Conservation (phyloP, 1,284 basidiomycete genomes). For the Vanrija humicola region DNA sequence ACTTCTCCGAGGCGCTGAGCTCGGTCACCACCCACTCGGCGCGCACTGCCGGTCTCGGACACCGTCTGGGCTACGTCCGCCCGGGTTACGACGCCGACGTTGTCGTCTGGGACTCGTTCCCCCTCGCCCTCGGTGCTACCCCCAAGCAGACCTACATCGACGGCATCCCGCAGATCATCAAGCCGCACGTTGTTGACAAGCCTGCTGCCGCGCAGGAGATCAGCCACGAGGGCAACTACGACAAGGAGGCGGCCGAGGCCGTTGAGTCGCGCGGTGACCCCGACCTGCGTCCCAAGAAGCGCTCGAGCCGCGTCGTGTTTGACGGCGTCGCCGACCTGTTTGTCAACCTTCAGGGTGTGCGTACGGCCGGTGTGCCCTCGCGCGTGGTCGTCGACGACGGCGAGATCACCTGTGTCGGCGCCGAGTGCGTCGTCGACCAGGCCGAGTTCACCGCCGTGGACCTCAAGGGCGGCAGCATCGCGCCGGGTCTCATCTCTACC, state of each 20-base stretch:
- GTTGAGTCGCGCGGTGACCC: constrained; percentile 44
- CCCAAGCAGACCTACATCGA: constrained; percentile 60
- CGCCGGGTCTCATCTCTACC: constrained; percentile 47
- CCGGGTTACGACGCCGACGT: constrained; percentile 60
- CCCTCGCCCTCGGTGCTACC: constrained; percentile 62
- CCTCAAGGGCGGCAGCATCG: constrained; percentile 48
- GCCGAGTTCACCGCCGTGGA: constrained; percentile 38
- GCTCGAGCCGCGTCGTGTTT: constrained; percentile 41
- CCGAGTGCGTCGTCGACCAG: constrained; percentile 15
- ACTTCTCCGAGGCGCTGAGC: constrained; percentile 47
- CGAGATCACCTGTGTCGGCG: constrained; percentile 45
- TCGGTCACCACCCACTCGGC: constrained; percentile 77
- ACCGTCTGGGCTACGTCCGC: constrained; percentile 72
- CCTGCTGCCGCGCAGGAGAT: constrained; percentile 41
- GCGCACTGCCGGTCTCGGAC: constrained; percentile 67
- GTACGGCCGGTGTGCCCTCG: constrained; percentile 1
- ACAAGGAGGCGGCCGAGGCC: constrained; percentile 39
- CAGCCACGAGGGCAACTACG: constrained; percentile 33
- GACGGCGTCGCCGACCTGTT: constrained; percentile 40
- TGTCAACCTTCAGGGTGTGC: constrained; percentile 1
- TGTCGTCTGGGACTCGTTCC: constrained; percentile 87
- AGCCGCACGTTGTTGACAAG: constrained; percentile 38
- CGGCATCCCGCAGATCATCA: constrained; percentile 52
- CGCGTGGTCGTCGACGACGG: constrained; percentile 43
- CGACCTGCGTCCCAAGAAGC: constrained; percentile 35